Evolutionary conservation across 176 grass and related monocot genomes (phyloP), one percentile per base, ranked within the genome.

Genomic region (Thinopyrum elongatum): DNA sequence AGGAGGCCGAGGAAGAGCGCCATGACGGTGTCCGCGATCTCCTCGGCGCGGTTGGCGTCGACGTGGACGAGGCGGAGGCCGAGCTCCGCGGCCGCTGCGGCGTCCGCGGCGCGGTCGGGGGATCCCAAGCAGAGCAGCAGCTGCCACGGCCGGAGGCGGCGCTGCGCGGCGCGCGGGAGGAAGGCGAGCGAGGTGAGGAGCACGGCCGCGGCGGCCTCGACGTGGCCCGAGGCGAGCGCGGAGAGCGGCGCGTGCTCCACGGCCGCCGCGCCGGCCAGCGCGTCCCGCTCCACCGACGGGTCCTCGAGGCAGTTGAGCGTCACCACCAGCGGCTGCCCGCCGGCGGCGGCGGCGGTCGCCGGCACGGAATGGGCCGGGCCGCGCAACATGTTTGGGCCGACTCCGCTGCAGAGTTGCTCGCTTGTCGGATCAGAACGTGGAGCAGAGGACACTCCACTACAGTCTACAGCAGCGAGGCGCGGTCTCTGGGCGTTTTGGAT

Each of bases 11-110:
- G 91, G 83, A 98, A 89, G 59, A 98, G 93, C 70, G 96, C 96
- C 96, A 95, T 98, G 80, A 98, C 90, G 33, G 93, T 95, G 80
- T 98, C 96, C 7, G 91, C 93, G 8, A 98, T 84, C 93, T 95
- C 96, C 84, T 94, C 91, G 22, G 91, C 89, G 47, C 93, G 89
- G 81, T 89, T 92, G 41, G 93, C 88, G 83, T 98, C 93, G 13
- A 95, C 91, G 39, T 95, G 96, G 29, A 92, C 86, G 25, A 98
- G 84, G 65, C 91, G 83, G 83, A 98, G 88, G 5, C 96, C 96
- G 36, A 98, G 96, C 80, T 98, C 96, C 16, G 91, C 85, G 74
- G 93, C 95, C 1, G 83, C 87, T n/a, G 88, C 88, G 38, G 83
- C 81, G 68, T 95, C 93, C 5, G 87, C 91, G 76, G 89, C 90